Evolutionary conservation across 2,329 filamentous ascomycete genomes (phyloP).

Genomic region (Alternaria postmessia): DNA sequence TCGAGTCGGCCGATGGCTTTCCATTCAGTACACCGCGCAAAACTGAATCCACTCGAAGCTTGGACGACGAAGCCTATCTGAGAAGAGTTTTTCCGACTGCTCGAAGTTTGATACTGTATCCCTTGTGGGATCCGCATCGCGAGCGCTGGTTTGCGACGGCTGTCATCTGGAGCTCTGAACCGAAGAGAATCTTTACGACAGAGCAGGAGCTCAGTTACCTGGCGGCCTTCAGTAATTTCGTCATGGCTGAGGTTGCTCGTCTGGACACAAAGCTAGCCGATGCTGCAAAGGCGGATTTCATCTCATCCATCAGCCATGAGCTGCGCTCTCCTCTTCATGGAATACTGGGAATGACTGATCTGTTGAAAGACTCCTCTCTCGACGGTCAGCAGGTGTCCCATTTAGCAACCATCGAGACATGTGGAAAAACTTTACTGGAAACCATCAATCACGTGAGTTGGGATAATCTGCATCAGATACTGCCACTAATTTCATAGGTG

Average conservation of each 20-base stretch:
- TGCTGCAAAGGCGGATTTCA: conserved; percentile 64
- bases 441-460: conserved; percentile 52
- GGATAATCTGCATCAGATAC: neutral
- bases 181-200: conserved; percentile 49
- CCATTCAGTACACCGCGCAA: conserved; percentile 34
- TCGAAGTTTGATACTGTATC: conserved; percentile 50
- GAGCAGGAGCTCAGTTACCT: conserved; percentile 51
- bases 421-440: conserved; percentile 51
- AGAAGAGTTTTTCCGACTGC: conserved; percentile 47
- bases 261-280: conserved; percentile 50
- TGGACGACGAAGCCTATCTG: conserved; percentile 47
- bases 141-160: conserved; percentile 51
- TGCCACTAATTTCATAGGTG: conserved; percentile 35
- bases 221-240: conserved; percentile 49
- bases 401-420: conserved; percentile 49
- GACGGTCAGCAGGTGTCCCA: conserved; percentile 53
- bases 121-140: conserved; percentile 51
- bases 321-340: conserved; percentile 69
- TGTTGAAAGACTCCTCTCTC: conserved; percentile 44
- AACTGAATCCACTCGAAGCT: conserved; percentile 39
- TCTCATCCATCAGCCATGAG: conserved; percentile 69
- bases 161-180: conserved; percentile 50
- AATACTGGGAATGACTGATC: conserved; percentile 58
- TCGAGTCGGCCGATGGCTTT: conserved; percentile 34
- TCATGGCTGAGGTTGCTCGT: conserved; percentile 51